Evolutionary conservation across 805 yeast species (phyloP), one percentile per base, ranked within the genome.

Genomic region (Wickerhamomyces xylosicus): DNA sequence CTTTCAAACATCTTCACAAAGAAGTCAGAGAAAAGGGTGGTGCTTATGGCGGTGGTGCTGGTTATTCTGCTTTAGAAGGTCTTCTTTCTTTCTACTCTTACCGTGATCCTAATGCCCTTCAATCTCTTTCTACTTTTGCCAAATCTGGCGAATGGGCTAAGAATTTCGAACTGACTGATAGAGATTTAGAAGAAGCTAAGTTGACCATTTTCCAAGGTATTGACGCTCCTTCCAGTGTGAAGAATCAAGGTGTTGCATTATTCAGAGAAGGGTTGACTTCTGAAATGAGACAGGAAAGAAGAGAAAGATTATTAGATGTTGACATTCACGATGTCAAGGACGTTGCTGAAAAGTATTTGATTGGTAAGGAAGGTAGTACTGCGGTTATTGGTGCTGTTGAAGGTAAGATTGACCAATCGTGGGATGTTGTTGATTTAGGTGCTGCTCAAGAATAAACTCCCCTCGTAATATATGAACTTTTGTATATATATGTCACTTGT

Each of bases 1-100:
- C 95, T 0, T 89, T 81, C 61, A 85, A 83, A 53, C 75, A 84
- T 48, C 64, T 92, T 36, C 98, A 92, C 58, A 74, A 85, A 11
- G 95, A 87, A 46, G 77, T 92, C 31, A 74, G 98, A 47, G 98
- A 92, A 55, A 77, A 90, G 52, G 95, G 95, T 41, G 98, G 98
- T 42, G 98, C 98, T 0, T 92, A 92, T 55, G 98, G 98, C 7
- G 97, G 95, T 5, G 98, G 98, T 4, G 83, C 95, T 4, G 63
- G 73, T 7, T 92, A 79, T 57, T 84, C 80, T 55, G 86, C 90
- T 0, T 56, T 85, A 18, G 85, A 83, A 37, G 97, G 97, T 0
- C 50, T 79, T 3, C 75, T 90, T 52, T 72, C 83, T 27, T 86
- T 71, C 62, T 92, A 82, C 61, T 87, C 97, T 0, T 92, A 90